These are phyloP conservation scores for Fraxinus quadrangulata DNA, from an alignment of 257 asterid genomes.

Conservation along the genomic window DNA sequence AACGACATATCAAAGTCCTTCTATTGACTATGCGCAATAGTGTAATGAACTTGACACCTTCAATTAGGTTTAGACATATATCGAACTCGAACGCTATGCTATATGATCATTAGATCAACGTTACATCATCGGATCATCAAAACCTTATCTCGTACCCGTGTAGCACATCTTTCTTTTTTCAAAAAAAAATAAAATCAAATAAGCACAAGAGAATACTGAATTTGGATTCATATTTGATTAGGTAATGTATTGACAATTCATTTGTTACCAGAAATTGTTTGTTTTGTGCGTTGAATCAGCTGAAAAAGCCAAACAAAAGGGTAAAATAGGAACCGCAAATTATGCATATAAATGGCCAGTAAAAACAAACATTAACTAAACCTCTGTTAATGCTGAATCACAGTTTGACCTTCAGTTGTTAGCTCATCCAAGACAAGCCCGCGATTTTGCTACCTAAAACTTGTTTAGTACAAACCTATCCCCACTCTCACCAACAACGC, in stretches of 20 bases:
- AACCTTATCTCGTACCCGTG: not conserved
- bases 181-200: not conserved
- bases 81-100: too few relatives aligned
- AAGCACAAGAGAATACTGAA: conserved; percentile 4
- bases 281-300: conserved; percentile 3
- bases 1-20: too few relatives aligned
- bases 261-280: conserved; percentile 26
- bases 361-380: conserved; percentile 62
- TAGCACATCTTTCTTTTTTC: not conserved
- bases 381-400: conserved; percentile 48
- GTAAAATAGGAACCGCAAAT: conserved; percentile 4
- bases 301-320: conserved; percentile 23
- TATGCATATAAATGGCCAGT: conserved; percentile 30
- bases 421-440: conserved; percentile 34
- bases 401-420: conserved; percentile 44
- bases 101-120: too few relatives aligned
- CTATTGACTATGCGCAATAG: too few relatives aligned
- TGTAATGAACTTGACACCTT: too few relatives aligned
- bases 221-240: not conserved
- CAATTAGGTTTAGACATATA: too few relatives aligned
- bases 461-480: conserved; percentile 2
- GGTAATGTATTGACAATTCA: conserved; percentile 15
- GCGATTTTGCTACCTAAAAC: conserved; percentile 30
- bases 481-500: conserved; percentile 35
- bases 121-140: too few relatives aligned